A percentile compares a stretch with the other conserved stretches of the same genome.
Conservation (phyloP, 257 asterid species). For the Petunia axillaris region DNA sequence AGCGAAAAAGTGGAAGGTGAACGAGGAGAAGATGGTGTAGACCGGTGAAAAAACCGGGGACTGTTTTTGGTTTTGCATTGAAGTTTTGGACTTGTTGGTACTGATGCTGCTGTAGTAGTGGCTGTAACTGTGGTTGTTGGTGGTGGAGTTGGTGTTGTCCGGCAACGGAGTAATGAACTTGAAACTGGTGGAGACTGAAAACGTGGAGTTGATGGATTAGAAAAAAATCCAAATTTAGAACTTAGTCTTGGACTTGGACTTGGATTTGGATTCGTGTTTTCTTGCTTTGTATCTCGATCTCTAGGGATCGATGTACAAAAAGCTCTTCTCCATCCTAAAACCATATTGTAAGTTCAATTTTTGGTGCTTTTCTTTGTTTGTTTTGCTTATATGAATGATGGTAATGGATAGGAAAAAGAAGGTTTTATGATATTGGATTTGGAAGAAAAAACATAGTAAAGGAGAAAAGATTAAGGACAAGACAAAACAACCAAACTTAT, state of each 20-base stretch:
- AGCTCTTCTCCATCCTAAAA: slow-evolving; percentile 91
- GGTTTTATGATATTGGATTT: slow-evolving; percentile 4
- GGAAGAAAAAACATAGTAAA: slow-evolving; percentile 22
- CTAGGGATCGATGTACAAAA: slow-evolving; percentile 87
- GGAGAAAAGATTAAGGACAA: slow-evolving; percentile 1
- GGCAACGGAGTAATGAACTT: slow-evolving; percentile 56
- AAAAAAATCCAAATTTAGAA: slow-evolving; percentile 65
- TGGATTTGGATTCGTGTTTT: slow-evolving; percentile 41
- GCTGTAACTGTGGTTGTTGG: background rate
- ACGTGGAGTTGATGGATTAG: slow-evolving; percentile 91
- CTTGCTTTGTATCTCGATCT: slow-evolving; percentile 47
- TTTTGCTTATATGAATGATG: slow-evolving; percentile 29
- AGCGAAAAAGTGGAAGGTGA: slow-evolving; percentile 82
- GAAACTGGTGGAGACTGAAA: slow-evolving; percentile 54
- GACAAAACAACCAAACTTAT: slow-evolving; percentile 22
- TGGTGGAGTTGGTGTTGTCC: slow-evolving; percentile 42
- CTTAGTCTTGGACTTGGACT: slow-evolving; percentile 42
- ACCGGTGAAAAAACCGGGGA: slow-evolving; percentile 63
- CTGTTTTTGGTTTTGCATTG: slow-evolving; percentile 65
- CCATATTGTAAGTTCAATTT: slow-evolving; percentile 48
- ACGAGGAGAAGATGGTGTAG: slow-evolving; percentile 91
- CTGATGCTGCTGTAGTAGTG: background rate
- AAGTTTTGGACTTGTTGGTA: slow-evolving; percentile 55
- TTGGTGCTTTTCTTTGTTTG: slow-evolving; percentile 12
- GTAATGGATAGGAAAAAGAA: background rate